Evolutionary conservation across 306 rosid genomes (phyloP).

Genomic region (Spatholobus suberectus): DNA sequence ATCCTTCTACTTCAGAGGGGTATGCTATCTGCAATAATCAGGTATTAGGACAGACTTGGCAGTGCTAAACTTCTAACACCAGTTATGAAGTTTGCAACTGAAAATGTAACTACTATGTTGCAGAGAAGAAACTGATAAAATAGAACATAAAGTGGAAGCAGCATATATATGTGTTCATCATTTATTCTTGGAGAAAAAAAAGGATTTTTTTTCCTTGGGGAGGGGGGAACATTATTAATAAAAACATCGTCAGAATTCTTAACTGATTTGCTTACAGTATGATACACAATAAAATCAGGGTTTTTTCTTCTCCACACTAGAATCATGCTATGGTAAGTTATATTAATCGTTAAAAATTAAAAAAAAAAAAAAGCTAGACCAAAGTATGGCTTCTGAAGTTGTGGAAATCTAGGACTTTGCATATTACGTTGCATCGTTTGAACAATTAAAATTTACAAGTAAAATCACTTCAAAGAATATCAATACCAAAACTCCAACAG

Average conservation of each 20-base stretch:
- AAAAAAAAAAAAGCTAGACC: background rate
- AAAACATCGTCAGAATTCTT: background rate
- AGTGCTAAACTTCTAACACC: background rate
- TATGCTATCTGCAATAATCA: conserved; percentile 82
- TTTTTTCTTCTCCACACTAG: background rate
- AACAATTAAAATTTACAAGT: background rate
- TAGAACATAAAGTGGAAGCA: conserved; percentile 19
- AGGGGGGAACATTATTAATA: background rate
- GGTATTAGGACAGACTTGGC: background rate
- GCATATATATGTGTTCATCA: background rate
- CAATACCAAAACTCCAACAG: background rate
- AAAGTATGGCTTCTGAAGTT: background rate
- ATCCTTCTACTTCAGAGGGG: conserved; percentile 83
- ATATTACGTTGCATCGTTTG: background rate
- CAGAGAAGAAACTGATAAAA: conserved; percentile 15
- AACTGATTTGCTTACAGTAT: background rate
- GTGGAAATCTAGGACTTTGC: background rate
- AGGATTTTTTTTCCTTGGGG: background rate
- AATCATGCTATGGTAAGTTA: background rate
- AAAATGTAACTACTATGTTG: background rate
- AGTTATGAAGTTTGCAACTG: background rate
- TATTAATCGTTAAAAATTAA: background rate
- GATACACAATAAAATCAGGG: background rate
- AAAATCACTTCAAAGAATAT: background rate
- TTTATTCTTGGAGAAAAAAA: background rate